These are phyloP conservation scores for Trichoderma sp. DNA, from an alignment of 2,329 filamentous ascomycete genomes.

Conservation along the genomic window DNA sequence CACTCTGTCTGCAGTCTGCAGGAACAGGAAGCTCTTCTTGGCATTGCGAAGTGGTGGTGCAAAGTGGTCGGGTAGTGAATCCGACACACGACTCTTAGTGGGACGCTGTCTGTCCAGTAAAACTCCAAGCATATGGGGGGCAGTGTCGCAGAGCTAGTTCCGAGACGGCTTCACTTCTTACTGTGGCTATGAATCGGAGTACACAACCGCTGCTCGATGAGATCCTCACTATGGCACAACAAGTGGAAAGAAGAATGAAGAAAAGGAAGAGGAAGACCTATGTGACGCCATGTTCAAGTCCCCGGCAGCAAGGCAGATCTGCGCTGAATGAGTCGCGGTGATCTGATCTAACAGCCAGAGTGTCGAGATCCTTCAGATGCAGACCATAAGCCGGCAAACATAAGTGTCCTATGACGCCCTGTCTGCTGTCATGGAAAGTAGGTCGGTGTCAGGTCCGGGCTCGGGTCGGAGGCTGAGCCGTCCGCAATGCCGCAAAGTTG, in stretches of 20 bases:
- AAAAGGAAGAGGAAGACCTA: too few species aligned
- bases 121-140: background rate
- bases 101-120: background rate
- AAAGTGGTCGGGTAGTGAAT: background rate
- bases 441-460: background rate
- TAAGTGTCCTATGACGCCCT: background rate
- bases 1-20: constrained; percentile 9
- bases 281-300: background rate
- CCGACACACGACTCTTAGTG: background rate
- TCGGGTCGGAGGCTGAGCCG: background rate
- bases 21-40: constrained; percentile 9
- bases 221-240: background rate
- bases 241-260: background rate
- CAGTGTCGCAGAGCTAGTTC: background rate
- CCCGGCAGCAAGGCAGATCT: background rate
- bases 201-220: background rate
- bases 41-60: background rate
- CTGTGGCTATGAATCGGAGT: background rate
- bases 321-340: constrained; percentile 1
- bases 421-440: background rate
- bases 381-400: background rate
- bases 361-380: background rate
- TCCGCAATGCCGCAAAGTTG: background rate
- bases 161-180: background rate
- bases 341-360: background rate